Percentiles rank a stretch among this genome's conserved stretches.
phyloP scores from a whole-genome alignment of 129 eudicot species.

The Chrysanthemum makinoi region DNA sequence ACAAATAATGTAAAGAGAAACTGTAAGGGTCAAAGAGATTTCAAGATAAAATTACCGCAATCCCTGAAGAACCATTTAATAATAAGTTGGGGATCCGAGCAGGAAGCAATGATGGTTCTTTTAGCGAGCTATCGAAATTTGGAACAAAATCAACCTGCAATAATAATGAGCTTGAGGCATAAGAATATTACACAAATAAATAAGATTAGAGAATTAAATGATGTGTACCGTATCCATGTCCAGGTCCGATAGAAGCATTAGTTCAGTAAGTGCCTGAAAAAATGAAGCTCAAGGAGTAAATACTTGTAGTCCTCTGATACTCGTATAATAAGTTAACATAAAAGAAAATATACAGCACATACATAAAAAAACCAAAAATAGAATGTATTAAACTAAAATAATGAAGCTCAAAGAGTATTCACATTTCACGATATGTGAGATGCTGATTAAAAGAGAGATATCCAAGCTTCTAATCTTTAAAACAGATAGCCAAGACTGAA shows the following conservation, averaged over 20 bases:
- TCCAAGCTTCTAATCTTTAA: too few relatives aligned
- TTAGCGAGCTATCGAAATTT: constrained; percentile 82
- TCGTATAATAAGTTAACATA: not conserved
- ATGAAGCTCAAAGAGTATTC: too few relatives aligned
- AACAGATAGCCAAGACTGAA: too few relatives aligned
- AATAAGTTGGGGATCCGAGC: constrained; percentile 83
- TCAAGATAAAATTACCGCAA: constrained; percentile 61
- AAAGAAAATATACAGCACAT: not conserved
- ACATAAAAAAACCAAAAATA: too few relatives aligned
- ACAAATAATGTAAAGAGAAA: not conserved
- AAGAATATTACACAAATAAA: not conserved
- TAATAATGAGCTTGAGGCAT: not conserved
- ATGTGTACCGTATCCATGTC: constrained; percentile 77
- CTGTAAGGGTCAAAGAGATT: too few relatives aligned
- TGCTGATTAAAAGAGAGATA: too few relatives aligned
- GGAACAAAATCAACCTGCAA: constrained; percentile 89
- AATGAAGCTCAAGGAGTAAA: constrained; percentile 15
- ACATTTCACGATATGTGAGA: too few relatives aligned
- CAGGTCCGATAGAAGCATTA: constrained; percentile 88
- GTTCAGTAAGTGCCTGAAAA: constrained; percentile 88
- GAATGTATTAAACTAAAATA: too few relatives aligned
- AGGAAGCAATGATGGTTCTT: constrained; percentile 92
- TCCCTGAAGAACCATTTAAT: constrained; percentile 95
- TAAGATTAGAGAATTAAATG: constrained; percentile 6
- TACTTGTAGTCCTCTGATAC: constrained; percentile 16